Base-by-base conservation (phyloP, 2,329 filamentous ascomycete genomes). In the Phoma herbarum region DNA sequence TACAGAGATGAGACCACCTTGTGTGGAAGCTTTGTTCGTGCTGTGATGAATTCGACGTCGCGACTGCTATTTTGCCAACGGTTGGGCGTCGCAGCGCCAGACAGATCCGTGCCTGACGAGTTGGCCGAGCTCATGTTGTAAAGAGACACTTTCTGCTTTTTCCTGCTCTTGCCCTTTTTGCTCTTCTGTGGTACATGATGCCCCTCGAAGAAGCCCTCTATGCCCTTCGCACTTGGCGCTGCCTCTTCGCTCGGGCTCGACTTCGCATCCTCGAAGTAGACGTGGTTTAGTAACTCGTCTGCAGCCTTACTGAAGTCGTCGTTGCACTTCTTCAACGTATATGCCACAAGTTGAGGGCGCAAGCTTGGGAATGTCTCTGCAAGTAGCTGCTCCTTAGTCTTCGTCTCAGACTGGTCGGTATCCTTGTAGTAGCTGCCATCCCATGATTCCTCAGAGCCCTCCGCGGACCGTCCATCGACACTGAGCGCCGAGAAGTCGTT, bases 241-340 rank as follows among this genome's bases (percentile, higher is more conserved):
- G 29, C 42, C 31, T 76, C 78, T 45, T 77, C 74, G 2, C 75
- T 78, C 3, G 82, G 78, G 35, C 77, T 78, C 16, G 84, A 81
- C 52, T 86, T 81, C 0, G 85, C 85, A 56, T 92, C 86, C 57
- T 92, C 87, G 4, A 97, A 87, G 70, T 89, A 92, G 20, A 90
- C 87, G 14, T 92, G 83, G 64, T 90, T 96, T 29, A 97, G 83
- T 12, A 98, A 80, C 58, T 92, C 88, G 67, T 97, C 92, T 61
- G 96, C 88, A 1, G 92, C 87, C 14, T 83, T 82, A 57, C 88
- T 85, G 37, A 91, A 85, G 64, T 92, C 86, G 0, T 88, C 86
- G 11, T 85, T 82, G 28, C 83, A 86, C 69, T 91, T 91, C 64
- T 85, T 86, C 49, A 97, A 77, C 0, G 88, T 86, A 62, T 88